Conservation (phyloP, 208 protist genomes). For the Crithidia bombi region DNA sequence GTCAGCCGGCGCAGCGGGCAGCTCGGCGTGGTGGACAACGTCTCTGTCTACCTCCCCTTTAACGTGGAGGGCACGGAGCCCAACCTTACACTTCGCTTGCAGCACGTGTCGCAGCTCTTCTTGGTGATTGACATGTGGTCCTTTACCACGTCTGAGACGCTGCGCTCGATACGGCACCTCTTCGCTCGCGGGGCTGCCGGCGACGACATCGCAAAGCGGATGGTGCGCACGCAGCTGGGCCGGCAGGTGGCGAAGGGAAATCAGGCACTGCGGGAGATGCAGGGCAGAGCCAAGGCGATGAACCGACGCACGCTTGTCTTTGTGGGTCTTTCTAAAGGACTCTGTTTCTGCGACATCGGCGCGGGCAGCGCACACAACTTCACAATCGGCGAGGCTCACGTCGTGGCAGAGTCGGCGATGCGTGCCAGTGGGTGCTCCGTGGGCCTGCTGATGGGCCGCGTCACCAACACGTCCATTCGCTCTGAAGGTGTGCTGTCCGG, state of each 20-base stretch:
- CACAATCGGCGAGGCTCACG: slow-evolving; percentile 43
- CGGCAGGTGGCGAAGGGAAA: slow-evolving; percentile 14
- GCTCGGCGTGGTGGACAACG: slow-evolving; percentile 31
- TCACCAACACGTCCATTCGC: slow-evolving; percentile 51
- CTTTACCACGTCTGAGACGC: slow-evolving; percentile 28
- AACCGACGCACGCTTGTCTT: slow-evolving; percentile 38
- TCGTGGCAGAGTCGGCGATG: slow-evolving; percentile 35
- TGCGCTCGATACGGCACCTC: slow-evolving; percentile 44
- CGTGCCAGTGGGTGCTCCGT: slow-evolving; percentile 29
- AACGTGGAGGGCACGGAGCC: slow-evolving; percentile 55
- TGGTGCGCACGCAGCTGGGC: slow-evolving; percentile 17
- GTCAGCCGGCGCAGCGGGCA: slow-evolving; percentile 45
- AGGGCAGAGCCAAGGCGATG: neutral
- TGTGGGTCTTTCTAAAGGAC: slow-evolving; percentile 46
- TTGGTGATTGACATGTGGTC: slow-evolving; percentile 73
- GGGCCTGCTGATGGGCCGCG: slow-evolving; percentile 34
- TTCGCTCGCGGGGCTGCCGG: slow-evolving; percentile 29
- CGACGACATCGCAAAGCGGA: slow-evolving; percentile 25
- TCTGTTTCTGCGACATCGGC: slow-evolving; percentile 72
- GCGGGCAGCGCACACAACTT: slow-evolving; percentile 76
- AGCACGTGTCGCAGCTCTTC: slow-evolving; percentile 79
- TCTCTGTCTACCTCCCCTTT: slow-evolving; percentile 59
- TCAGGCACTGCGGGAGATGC: slow-evolving; percentile 6
- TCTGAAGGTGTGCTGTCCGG: slow-evolving; percentile 86
- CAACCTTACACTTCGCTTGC: slow-evolving; percentile 66